Conservation (phyloP, 2,329 filamentous ascomycete genomes). For the Cyphellophora attinorum region DNA sequence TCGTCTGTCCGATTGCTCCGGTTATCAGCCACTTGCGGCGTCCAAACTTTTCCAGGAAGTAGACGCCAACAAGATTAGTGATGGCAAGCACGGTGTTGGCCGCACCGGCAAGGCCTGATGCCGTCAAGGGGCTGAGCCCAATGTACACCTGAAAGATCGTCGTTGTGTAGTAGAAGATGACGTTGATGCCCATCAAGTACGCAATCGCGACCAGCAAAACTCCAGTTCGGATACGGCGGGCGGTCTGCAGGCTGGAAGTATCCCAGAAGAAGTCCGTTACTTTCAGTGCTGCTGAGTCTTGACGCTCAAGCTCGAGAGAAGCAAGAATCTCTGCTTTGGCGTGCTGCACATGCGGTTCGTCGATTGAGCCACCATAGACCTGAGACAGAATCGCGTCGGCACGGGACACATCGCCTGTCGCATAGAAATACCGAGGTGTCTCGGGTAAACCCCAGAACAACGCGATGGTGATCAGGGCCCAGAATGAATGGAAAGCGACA, state of each 20-base stretch:
- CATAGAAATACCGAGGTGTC: slow-evolving; percentile 37
- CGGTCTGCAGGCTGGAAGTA: slow-evolving; percentile 27
- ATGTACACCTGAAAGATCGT: slow-evolving; percentile 28
- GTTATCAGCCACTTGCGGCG: slow-evolving; percentile 21
- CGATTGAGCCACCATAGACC: slow-evolving; percentile 23
- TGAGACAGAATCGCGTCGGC: slow-evolving; percentile 26
- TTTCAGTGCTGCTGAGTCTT: slow-evolving; percentile 45
- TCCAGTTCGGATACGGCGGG: slow-evolving; percentile 24
- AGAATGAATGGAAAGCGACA: slow-evolving; percentile 20
- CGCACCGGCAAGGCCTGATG: slow-evolving; percentile 19
- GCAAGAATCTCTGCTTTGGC: slow-evolving; percentile 27
- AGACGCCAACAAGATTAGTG: slow-evolving; percentile 17
- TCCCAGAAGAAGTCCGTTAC: slow-evolving; percentile 1
- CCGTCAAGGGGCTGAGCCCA: slow-evolving; percentile 16
- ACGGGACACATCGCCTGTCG: slow-evolving; percentile 26
- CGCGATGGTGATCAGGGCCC: slow-evolving; percentile 31
- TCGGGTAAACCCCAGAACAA: slow-evolving; percentile 32
- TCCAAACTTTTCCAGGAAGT: slow-evolving; percentile 20
- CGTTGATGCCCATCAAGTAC: slow-evolving; percentile 33
- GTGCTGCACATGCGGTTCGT: slow-evolving; percentile 35
- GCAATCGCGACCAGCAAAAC: slow-evolving; percentile 29
- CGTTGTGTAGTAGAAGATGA: slow-evolving; percentile 33
- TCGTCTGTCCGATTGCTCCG: slow-evolving; percentile 3
- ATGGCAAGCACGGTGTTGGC: slow-evolving; percentile 21
- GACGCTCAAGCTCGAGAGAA: slow-evolving; percentile 51